Base-by-base conservation (phyloP, 768 basidiomycete genomes). In the Clitopilus hobsonii region DNA sequence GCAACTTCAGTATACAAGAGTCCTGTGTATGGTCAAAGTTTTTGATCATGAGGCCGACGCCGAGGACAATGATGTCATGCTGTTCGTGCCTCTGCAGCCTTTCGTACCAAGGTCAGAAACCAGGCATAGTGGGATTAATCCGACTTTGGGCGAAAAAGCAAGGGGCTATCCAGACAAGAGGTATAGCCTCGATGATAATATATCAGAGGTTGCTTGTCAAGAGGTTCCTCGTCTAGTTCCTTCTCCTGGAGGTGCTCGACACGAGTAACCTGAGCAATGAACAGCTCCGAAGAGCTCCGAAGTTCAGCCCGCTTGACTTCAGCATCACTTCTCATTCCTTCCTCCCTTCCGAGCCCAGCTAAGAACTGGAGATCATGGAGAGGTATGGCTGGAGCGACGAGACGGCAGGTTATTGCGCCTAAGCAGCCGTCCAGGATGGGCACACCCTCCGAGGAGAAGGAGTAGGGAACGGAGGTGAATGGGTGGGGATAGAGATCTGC, bases 241-340 rank as follows among this genome's bases (percentile, higher is more conserved):
- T 58, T 62, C 6, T 52, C 38, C 45, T 62, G 53, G 29, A 68
- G 62, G 0, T 69, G 69, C 59, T 77, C 75, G 57, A 94, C 85
- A 24, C 83, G 70, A 26, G 83, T 69, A 10, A 95, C 91, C n/a
- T 78, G 73, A 13, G 90, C 92, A 58, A 95, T 83, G 69, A 92
- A 94, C 38, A 95, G 70, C 73, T 93, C 87, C 32, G 85, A 88
- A 10, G 16, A 16, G 41, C 41, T 51, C n/a, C 49, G 24, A 16
- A 27, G 27, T n/a, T 51, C 49, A 14, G 27, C 49, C n/a, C 29
- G 30, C 16, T 51, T 27, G 20, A 55, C 61, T 56, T n/a, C 66
- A 63, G 38, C 58, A 29, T 56, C 52, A 13, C 16, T 52, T 25
- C 50, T 30, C 57, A 24, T 59, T 47, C 22, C 58, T 55, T 52